A percentile compares a stretch with the other conserved stretches of the same genome.
These are phyloP conservation scores for Quercus mongolica DNA, from an alignment of 306 rosid genomes.

Conservation along the genomic window DNA sequence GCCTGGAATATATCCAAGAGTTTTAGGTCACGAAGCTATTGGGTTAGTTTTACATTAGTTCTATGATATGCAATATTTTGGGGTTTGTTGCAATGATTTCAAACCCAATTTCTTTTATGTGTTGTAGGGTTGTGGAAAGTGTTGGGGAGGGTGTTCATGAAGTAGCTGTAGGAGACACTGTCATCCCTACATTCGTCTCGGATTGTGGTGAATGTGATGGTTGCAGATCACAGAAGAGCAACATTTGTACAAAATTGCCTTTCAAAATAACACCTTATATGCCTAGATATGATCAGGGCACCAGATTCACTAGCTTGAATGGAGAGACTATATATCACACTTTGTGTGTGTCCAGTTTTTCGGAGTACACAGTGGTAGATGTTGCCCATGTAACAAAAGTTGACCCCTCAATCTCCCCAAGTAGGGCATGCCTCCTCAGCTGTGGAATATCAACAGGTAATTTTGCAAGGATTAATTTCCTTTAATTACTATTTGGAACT, in stretches of 20 bases:
- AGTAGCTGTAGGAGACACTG: constrained; percentile 62
- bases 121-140: constrained; percentile 71
- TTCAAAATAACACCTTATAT: constrained; percentile 52
- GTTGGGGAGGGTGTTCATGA: constrained; percentile 69
- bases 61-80: too few species aligned
- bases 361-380: constrained; percentile 72
- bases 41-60: constrained; percentile 46
- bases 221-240: constrained; percentile 65
- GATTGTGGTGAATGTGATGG: constrained; percentile 70
- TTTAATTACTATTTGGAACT: neutral
- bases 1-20: constrained; percentile 62
- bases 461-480: neutral
- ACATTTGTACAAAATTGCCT: constrained; percentile 62
- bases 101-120: neutral
- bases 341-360: constrained; percentile 67
- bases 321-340: constrained; percentile 66
- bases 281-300: constrained; percentile 46
- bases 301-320: constrained; percentile 67
- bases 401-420: constrained; percentile 51
- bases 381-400: constrained; percentile 59
- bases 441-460: constrained; percentile 87
- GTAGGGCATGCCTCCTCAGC: constrained; percentile 71
- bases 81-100: neutral
- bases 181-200: constrained; percentile 61
- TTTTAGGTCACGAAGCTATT: constrained; percentile 84